Percentiles rank a stretch among this genome's conserved stretches.
Conservation (phyloP, 768 basidiomycete species). For the Lepiota brunneoincarnata region DNA sequence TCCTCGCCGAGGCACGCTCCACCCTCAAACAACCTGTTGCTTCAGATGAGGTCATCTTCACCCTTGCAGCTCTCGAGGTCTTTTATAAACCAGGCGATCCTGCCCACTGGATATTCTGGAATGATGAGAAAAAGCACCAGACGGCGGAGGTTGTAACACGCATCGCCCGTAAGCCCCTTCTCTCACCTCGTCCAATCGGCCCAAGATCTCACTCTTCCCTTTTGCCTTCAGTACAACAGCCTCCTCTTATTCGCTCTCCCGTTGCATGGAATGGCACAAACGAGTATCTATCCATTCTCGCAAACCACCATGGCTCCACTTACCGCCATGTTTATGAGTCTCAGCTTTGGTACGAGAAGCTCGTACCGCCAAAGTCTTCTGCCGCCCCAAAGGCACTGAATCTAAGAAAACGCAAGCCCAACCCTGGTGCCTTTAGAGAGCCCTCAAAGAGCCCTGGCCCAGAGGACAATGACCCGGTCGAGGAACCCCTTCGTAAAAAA, state of each 20-base stretch:
- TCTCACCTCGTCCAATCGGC: not conserved
- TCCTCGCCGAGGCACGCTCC: slow-evolving; percentile 41
- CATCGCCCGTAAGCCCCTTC: slow-evolving; percentile 45
- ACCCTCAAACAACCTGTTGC: slow-evolving; percentile 36
- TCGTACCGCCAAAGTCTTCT: slow-evolving; percentile 29
- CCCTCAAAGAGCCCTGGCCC: slow-evolving; percentile 20
- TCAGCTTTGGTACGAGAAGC: slow-evolving; percentile 29
- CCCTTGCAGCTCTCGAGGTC: slow-evolving; percentile 59
- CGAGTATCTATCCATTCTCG: slow-evolving; percentile 36
- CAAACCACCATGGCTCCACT: slow-evolving; percentile 29
- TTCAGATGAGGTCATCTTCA: slow-evolving; percentile 44
- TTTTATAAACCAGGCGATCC: slow-evolving; percentile 52
- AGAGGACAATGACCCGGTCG: slow-evolving; percentile 24
- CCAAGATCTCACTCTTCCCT: slow-evolving; percentile 3
- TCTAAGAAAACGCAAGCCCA: slow-evolving; percentile 32
- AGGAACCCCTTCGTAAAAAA: slow-evolving; percentile 28
- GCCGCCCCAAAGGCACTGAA: slow-evolving; percentile 26
- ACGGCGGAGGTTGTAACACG: slow-evolving; percentile 54
- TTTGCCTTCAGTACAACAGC: slow-evolving; percentile 32
- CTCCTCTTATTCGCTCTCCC: slow-evolving; percentile 34
- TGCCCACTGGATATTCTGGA: slow-evolving; percentile 68
- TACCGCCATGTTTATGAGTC: slow-evolving; percentile 27
- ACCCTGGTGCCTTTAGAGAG: slow-evolving; percentile 25
- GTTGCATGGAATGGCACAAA: slow-evolving; percentile 43
- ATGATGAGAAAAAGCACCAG: slow-evolving; percentile 39